Evolutionary conservation across 305 asterid species (phyloP), one percentile per base, ranked within the genome.

Genomic region (Fraxinus paxiana): DNA sequence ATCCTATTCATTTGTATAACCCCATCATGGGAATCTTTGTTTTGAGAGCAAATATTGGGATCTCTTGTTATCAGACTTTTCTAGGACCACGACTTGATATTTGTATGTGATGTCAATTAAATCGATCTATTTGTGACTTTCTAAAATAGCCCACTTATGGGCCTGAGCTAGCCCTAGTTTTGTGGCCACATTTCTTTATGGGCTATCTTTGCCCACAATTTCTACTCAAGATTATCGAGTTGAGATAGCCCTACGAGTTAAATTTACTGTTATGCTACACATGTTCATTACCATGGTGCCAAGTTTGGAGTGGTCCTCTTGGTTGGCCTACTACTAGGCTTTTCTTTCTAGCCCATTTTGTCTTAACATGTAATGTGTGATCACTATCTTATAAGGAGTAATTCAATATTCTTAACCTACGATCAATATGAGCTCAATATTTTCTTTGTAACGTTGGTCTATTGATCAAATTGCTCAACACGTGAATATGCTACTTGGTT

Each of bases 1-100:
- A 43, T 79, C 82, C 67, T 17, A 85, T 85, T 85, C 86, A 77
- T 72, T 61, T 4, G 18, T 56, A 75, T 22, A 87, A 78, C 84
- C 86, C 85, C 85, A 79, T 86, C 73, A 81, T 74, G 61, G 56
- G 90, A 89, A 89, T 86, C 82, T 79, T 80, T 35, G 26, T 38
- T 65, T 48, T 43, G 67, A 38, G 59, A 73, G 34, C 76, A 75
- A 61, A 80, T 18, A 82, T 84, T 77, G 80, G 69, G 86, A 75
- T 80, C 81, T 69, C 59, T 48, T 48, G 51, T 48, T 48, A 15
- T 38, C 46, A 8, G 6, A 38, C 46, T 38, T 38, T 9, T 38
- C 13, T 38, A 38, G 46, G 46, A 38, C 46, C 46, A 38, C 46
- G 46, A 38, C 13, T 38, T 38, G 46, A 38, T 38, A 38, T 38